Conservation (phyloP, 2,329 filamentous ascomycete genomes). For the Monilinia vaccinii-corymbosi region DNA sequence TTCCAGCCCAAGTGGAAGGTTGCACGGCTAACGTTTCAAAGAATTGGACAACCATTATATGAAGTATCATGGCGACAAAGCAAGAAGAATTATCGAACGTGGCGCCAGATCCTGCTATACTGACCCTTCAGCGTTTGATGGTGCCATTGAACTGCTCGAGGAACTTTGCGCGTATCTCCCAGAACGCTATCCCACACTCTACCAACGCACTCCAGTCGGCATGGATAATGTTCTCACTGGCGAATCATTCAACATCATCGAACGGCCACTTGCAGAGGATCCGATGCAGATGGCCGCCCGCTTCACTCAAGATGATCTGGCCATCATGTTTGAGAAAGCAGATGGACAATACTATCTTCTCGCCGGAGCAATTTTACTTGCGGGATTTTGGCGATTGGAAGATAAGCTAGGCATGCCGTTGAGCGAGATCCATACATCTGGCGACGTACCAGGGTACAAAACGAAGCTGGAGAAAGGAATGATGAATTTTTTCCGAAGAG, state of each 20-base stretch:
- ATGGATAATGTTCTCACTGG: constrained; percentile 63
- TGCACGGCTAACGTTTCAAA: constrained; percentile 21
- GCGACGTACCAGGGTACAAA: constrained; percentile 63
- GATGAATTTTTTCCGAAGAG: constrained; percentile 68
- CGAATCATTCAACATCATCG: constrained; percentile 60
- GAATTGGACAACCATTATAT: constrained; percentile 75
- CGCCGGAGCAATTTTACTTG: constrained; percentile 64
- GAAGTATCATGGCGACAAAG: constrained; percentile 64
- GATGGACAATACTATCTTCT: constrained; percentile 78
- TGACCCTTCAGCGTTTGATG: constrained; percentile 59
- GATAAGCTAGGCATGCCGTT: constrained; percentile 77
- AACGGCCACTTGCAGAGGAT: constrained; percentile 60
- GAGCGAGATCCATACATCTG: constrained; percentile 70
- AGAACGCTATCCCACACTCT: constrained; percentile 65
- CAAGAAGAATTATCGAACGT: constrained; percentile 55
- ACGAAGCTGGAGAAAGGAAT: constrained; percentile 68
- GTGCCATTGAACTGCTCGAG: constrained; percentile 66
- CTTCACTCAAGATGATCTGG: constrained; percentile 72
- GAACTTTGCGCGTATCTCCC: constrained; percentile 65
- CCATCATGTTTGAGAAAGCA: constrained; percentile 67
- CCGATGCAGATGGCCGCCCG: constrained; percentile 68
- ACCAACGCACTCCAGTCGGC: constrained; percentile 50
- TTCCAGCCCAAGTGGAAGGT: background rate
- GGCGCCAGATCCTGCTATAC: constrained; percentile 60
- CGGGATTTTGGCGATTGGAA: constrained; percentile 74